Evolutionary conservation across 345 rosid species (phyloP).

Genomic region (Eucalyptus victrix): DNA sequence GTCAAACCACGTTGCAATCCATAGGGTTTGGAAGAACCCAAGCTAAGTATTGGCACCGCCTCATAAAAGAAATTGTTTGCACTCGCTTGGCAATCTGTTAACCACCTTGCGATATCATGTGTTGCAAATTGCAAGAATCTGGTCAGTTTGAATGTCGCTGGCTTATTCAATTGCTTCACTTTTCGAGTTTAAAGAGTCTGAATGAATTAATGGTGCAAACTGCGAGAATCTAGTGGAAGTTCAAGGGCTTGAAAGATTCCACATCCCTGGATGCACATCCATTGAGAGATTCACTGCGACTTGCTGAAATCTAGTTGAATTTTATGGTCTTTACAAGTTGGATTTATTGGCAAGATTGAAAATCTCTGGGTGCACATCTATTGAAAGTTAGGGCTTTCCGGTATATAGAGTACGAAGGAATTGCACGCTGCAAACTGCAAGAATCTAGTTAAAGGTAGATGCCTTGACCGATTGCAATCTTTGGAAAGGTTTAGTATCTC

Average conservation of each 20-base stretch:
- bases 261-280: not conserved
- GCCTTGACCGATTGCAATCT: not conserved
- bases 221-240: not conserved
- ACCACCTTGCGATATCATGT: not conserved
- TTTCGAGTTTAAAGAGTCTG: not conserved
- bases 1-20: not conserved
- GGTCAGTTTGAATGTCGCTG: not conserved
- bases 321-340: not conserved
- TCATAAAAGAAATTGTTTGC: not conserved
- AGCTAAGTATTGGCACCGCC: accelerated
- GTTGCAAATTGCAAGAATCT: not conserved
- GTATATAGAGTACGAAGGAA: not conserved
- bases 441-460: not conserved
- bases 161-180: accelerated
- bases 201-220: not conserved
- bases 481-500: not conserved
- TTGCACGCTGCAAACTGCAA: not conserved
- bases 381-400: not conserved
- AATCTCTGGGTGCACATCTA: not conserved
- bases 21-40: not conserved
- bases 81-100: not conserved
- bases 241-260: not conserved
- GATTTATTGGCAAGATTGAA: not conserved
- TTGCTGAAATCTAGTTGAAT: not conserved
- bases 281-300: not conserved